A percentile compares a stretch with the other conserved stretches of the same genome.
Conservation (phyloP, 2,329 filamentous ascomycete species). For the Colletotrichum spaethianum region DNA sequence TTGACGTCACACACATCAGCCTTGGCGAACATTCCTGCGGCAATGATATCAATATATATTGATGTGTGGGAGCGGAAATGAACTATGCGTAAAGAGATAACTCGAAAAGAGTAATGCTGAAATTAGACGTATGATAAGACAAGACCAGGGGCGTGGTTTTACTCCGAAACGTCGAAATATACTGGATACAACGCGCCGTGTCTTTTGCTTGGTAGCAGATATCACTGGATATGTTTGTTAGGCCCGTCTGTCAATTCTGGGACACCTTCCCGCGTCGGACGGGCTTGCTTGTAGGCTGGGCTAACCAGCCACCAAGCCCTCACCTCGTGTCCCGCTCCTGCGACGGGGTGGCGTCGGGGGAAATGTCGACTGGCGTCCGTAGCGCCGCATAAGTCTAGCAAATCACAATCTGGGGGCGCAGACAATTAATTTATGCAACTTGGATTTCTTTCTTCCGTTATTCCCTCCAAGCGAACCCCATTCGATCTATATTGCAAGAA, state of each 20-base stretch:
- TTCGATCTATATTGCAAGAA: slow-evolving; percentile 4
- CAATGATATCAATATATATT: not conserved
- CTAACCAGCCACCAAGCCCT: not conserved
- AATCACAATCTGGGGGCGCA: not conserved
- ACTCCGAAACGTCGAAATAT: too few species aligned
- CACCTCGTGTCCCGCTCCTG: not conserved
- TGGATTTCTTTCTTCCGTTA: not conserved
- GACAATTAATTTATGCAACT: not conserved
- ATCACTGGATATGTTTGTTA: not conserved
- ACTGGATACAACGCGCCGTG: not conserved
- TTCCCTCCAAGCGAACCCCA: not conserved
- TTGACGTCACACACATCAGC: too few species aligned
- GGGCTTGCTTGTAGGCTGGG: not conserved
- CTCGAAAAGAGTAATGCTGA: not conserved
- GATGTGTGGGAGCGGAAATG: too few species aligned
- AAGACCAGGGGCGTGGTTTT: too few species aligned
- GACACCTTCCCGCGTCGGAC: too few species aligned
- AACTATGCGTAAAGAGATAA: too few species aligned
- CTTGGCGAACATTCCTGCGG: too few species aligned
- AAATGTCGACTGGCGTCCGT: slow-evolving; percentile 8
- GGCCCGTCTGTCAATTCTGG: not conserved
- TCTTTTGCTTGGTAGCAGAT: not conserved
- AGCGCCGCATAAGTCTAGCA: not conserved
- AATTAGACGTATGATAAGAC: not conserved
- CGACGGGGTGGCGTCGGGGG: slow-evolving; percentile 1